phyloP scores from a whole-genome alignment of 768 basidiomycete genomes.

The Collybia mongolica region DNA sequence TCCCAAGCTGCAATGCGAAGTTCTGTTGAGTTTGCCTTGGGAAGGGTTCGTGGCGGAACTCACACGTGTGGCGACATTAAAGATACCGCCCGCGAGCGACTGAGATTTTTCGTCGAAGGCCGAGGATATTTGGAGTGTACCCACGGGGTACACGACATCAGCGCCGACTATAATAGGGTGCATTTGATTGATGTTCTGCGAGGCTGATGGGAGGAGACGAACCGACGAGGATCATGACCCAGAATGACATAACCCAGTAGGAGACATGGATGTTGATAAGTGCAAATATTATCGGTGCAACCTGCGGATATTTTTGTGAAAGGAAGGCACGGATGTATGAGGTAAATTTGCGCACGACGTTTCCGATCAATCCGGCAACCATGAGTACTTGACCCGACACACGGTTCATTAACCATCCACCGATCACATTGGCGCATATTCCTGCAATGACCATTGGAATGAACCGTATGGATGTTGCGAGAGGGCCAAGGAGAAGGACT shows the following conservation, averaged over 20 bases:
- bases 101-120: conserved; percentile 2
- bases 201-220: background rate
- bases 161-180: background rate
- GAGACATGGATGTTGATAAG: background rate
- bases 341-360: background rate
- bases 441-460: conserved; percentile 1
- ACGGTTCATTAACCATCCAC: conserved; percentile 2
- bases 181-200: no score
- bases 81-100: conserved; percentile 1
- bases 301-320: background rate
- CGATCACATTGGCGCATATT: background rate
- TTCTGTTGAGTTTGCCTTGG: background rate
- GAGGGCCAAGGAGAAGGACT: background rate
- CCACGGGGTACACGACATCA: conserved; percentile 1
- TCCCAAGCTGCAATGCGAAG: background rate
- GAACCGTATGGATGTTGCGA: background rate
- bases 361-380: background rate
- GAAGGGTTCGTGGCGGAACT: background rate
- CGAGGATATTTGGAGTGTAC: background rate
- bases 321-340: background rate
- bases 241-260: conserved; percentile 3
- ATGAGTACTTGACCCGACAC: background rate
- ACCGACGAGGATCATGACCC: conserved; percentile 2
- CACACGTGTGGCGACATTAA: conserved; percentile 1
- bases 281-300: background rate